These are phyloP conservation scores for Microdochium trichocladiopsis DNA, from an alignment of 2,329 filamentous ascomycete species.

Conservation along the genomic window DNA sequence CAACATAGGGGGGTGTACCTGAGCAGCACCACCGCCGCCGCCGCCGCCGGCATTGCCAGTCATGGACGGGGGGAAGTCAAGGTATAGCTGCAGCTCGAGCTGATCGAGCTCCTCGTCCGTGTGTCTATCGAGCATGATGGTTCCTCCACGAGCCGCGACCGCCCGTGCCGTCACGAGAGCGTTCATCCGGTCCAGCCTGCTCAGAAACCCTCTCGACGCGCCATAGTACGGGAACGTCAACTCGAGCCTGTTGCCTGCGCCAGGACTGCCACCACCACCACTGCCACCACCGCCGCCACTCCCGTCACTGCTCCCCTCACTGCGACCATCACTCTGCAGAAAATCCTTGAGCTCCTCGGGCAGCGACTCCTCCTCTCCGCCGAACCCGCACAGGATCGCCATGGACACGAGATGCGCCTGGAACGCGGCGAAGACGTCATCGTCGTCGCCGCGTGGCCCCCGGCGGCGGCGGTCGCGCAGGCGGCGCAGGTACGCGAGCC, in stretches of 20 bases:
- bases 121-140: not conserved
- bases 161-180: conserved; percentile 7
- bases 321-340: conserved; percentile 2
- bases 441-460: conserved; percentile 1
- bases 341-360: conserved; percentile 9
- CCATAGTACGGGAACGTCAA: conserved; percentile 15
- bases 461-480: conserved; percentile 7
- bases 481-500: conserved; percentile 11
- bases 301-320: too few species aligned
- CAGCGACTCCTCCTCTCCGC: conserved; percentile 1
- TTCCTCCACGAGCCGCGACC: not conserved
- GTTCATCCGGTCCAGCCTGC: conserved; percentile 11
- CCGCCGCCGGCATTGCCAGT: conserved; percentile 5
- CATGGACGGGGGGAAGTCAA: conserved; percentile 12
- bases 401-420: conserved; percentile 14
- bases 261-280: too few species aligned
- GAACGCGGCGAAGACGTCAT: conserved; percentile 7
- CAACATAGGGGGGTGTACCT: too few species aligned
- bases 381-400: conserved; percentile 13
- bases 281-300: too few species aligned
- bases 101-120: conserved; percentile 14
- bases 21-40: not conserved
- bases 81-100: conserved; percentile 21
- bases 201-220: conserved; percentile 9
- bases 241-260: conserved; percentile 7